phyloP scores from a whole-genome alignment of 2,329 filamentous ascomycete species.

The Metarhizium rileyi region DNA sequence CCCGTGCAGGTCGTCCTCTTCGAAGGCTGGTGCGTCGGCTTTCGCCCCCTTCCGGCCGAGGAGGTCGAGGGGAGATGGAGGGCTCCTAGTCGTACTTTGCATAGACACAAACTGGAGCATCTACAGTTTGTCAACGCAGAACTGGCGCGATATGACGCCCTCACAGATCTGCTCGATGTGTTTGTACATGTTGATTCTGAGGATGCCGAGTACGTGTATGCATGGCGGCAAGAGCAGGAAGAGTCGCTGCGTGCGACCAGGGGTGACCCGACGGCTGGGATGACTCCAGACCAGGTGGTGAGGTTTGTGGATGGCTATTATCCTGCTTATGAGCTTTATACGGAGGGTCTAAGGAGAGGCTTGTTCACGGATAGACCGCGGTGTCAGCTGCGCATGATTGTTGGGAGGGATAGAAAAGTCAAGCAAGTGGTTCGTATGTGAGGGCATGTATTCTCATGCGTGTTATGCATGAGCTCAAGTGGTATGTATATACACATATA shows the following conservation, averaged over 20 bases:
- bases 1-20: slow-evolving; percentile 62
- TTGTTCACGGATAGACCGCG: slow-evolving; percentile 40
- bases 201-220: slow-evolving; percentile 66
- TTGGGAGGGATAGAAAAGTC: slow-evolving; percentile 51
- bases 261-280: slow-evolving; percentile 51
- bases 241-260: slow-evolving; percentile 53
- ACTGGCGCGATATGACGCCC: slow-evolving; percentile 35
- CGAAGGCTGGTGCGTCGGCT: slow-evolving; percentile 88
- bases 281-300: slow-evolving; percentile 72
- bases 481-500: background rate
- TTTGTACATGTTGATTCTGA: slow-evolving; percentile 59
- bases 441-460: background rate
- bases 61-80: slow-evolving; percentile 43
- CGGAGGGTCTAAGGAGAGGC: slow-evolving; percentile 47
- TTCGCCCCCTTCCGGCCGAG: slow-evolving; percentile 50
- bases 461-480: background rate
- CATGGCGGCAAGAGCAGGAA: slow-evolving; percentile 78
- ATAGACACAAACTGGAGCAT: slow-evolving; percentile 37
- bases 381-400: slow-evolving; percentile 51
- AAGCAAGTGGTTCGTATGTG: slow-evolving; percentile 42
- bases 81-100: slow-evolving; percentile 38
- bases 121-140: slow-evolving; percentile 40
- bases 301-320: slow-evolving; percentile 64
- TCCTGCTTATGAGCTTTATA: slow-evolving; percentile 63
- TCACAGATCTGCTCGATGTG: slow-evolving; percentile 41